These are phyloP conservation scores for Vitis hybrid DNA, from an alignment of 177 flowering plant genomes.

Conservation along the genomic window DNA sequence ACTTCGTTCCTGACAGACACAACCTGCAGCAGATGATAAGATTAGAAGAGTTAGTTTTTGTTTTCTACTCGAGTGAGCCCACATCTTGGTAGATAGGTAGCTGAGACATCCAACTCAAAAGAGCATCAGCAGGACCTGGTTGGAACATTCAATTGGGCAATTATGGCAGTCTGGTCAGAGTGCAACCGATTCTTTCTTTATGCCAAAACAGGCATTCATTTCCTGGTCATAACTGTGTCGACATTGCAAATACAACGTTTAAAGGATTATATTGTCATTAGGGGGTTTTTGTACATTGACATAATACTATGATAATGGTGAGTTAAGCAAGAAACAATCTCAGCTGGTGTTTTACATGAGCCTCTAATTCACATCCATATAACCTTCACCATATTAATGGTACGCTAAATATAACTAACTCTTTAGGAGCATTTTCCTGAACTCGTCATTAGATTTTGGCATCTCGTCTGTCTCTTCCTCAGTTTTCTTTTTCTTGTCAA, in stretches of 20 bases:
- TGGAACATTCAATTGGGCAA: neutral
- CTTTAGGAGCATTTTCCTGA: conserved; percentile 72
- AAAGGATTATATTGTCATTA: too few species aligned
- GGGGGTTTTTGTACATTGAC: neutral
- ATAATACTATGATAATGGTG: neutral
- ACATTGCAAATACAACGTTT: neutral
- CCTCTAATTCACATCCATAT: too few species aligned
- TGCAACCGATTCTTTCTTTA: neutral
- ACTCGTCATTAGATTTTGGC: conserved; percentile 86
- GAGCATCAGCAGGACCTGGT: neutral
- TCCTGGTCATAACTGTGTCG: neutral
- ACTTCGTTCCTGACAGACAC: too few species aligned
- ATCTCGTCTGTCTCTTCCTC: conserved; percentile 43
- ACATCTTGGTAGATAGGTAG: too few species aligned
- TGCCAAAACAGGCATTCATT: neutral
- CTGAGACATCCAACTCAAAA: too few species aligned
- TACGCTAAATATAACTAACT: conserved; percentile 11
- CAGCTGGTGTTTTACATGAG: too few species aligned
- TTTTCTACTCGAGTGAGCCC: too few species aligned
- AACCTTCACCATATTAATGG: too few species aligned
- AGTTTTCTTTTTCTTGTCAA: conserved; percentile 25
- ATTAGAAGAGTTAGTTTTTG: too few species aligned
- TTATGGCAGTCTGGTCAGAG: neutral
- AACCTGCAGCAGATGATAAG: too few species aligned
- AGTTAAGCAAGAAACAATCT: too few species aligned